Base-by-base conservation (phyloP, 2,329 filamentous ascomycete species). In the Microascus cirrosus region DNA sequence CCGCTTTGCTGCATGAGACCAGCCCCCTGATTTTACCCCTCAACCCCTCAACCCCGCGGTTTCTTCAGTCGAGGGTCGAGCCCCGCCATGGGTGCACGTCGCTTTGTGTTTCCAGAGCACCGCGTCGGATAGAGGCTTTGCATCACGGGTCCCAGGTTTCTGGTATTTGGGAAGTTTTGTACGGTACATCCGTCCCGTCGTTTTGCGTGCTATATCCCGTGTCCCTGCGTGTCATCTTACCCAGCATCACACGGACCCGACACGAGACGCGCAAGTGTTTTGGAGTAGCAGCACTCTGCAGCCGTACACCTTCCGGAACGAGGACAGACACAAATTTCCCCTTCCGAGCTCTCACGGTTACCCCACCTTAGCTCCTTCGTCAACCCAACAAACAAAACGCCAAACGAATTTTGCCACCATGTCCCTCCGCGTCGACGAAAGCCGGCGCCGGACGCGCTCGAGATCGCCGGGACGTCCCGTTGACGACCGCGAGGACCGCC, bases 391-490 rank as follows among this genome's bases (percentile, higher is more conserved):
- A 48, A 42, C 12, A 42, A 42, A 11, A 11, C 42, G 42, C 13
- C 15, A n/a, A n/a, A n/a, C 15, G 7, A n/a, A 3, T 10, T 48
- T 4, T n/a, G 42, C 42, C 42, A 35, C 20, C 25, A 83, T 82
- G 79, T 81, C 80, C 63, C 71, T 81, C 52, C 71, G 73, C 58
- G 74, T 79, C 57, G 75, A 77, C 59, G 74, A 75, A 58, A 66
- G 67, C 59, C 68, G 69, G 54, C 72, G 73, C 53, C 74, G 75
- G 57, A 74, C 70, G 54, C 77, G 77, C 57, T 77, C 78, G 56
- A 72, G 74, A 56, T 82, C 79, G 0, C 72, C 70, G 53, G 71
- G 67, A 65, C 75, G 70, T 67, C 69, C 60, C 68, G 56, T 3
- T 54, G 52, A 51, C 18, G 45, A 48, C 42, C 66, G 66, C 34